phyloP scores from a whole-genome alignment of 2,329 filamentous ascomycete genomes.

The Botrytis sinoallii region DNA sequence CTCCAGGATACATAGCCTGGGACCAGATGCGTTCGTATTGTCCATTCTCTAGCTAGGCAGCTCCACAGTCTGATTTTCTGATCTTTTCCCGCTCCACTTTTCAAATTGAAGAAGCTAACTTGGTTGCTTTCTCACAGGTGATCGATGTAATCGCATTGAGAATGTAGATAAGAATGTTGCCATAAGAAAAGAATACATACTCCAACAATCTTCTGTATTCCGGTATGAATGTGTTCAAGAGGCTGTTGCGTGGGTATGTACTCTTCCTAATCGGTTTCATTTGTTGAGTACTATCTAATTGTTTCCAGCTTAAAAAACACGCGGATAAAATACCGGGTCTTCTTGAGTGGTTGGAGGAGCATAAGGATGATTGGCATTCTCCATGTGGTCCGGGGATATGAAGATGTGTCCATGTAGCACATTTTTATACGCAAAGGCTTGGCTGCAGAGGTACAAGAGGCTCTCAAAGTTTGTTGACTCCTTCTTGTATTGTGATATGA shows the following conservation, averaged over 20 bases:
- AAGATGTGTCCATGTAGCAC: too few species aligned
- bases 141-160: background rate
- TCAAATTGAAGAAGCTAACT: too few species aligned
- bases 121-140: background rate
- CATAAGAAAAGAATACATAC: background rate
- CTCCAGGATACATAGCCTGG: background rate
- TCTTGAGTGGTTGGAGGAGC: background rate
- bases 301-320: background rate
- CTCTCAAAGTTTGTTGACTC: too few species aligned
- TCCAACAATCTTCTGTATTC: background rate
- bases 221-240: background rate
- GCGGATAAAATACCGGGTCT: background rate
- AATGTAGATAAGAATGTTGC: background rate
- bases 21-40: background rate
- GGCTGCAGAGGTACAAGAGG: too few species aligned
- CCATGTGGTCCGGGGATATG: background rate
- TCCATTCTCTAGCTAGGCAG: background rate
- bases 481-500: too few species aligned
- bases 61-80: background rate
- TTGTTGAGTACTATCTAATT: background rate
- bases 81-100: too few species aligned
- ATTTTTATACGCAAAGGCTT: too few species aligned
- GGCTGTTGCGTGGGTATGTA: background rate
- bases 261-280: background rate
- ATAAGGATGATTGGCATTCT: background rate